Conservation (phyloP, 495 filamentous ascomycete genomes). For the Penicillium alfredii region DNA sequence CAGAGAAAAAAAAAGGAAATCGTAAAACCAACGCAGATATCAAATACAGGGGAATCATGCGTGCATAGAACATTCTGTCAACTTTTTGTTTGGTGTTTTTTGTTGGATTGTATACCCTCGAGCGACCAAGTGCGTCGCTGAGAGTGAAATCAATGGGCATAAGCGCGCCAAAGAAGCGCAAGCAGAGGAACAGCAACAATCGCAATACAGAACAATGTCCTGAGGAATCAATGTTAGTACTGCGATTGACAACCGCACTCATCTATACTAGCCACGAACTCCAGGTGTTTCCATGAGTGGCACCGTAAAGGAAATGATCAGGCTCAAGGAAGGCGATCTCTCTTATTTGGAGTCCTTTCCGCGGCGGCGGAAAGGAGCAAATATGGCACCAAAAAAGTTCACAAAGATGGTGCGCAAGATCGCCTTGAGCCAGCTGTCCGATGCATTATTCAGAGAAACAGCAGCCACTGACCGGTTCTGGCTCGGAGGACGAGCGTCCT, state of each 20-base stretch:
- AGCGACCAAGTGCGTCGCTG: constrained; percentile 4
- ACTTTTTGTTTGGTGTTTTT: constrained; percentile 13
- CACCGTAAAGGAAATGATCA: constrained; percentile 9
- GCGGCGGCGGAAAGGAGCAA: constrained; percentile 38
- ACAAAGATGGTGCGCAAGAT: constrained; percentile 40
- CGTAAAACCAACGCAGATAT: constrained; percentile 20
- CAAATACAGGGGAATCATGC: constrained; percentile 41
- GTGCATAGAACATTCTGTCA: constrained; percentile 22
- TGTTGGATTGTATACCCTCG: neutral
- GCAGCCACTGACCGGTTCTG: constrained; percentile 43
- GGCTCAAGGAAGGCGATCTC: constrained; percentile 10
- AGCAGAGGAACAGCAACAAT: constrained; percentile 27
- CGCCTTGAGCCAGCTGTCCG: constrained; percentile 41
- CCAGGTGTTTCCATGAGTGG: constrained; percentile 3
- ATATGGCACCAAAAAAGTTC: constrained; percentile 37
- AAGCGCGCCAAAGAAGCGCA: constrained; percentile 28
- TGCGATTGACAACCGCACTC: constrained; percentile 5
- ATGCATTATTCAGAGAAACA: constrained; percentile 38
- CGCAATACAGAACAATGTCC: constrained; percentile 28
- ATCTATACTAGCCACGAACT: neutral
- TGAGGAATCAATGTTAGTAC: constrained; percentile 31
- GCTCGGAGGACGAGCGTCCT: constrained; percentile 35
- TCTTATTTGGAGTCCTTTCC: constrained; percentile 29
- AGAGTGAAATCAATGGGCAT: constrained; percentile 22
- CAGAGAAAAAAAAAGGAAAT: constrained; percentile 21